Base-by-base conservation (phyloP, 2,329 filamentous ascomycete species). In the Aspergillus awamori region DNA sequence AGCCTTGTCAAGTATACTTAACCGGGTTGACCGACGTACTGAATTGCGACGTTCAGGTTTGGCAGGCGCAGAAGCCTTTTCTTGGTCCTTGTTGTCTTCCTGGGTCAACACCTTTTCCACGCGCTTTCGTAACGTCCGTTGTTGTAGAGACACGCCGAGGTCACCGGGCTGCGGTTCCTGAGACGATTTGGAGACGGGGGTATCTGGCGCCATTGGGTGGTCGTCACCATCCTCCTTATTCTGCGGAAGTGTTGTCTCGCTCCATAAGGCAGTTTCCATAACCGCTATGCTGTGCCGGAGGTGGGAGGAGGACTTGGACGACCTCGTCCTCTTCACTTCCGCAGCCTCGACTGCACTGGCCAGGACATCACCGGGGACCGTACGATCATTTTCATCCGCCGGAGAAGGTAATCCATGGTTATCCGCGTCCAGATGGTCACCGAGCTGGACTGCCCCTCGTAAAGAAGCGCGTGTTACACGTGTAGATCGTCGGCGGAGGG, bases 1-100 rank as follows among this genome's bases (percentile, higher is more conserved):
- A 70, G 77, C 67, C 77, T 78, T 65, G 70, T 75, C 69, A 74
- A 83, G 15, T 57, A 79, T 39, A 59, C 74, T 77, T 58, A 81
- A 70, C 49, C 82, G 78, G 52, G 76, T 76, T 33, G 82, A 84
- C 53, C 71, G 76, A 54, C 75, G 77, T 54, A 63, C 61, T 15
- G 75, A 72, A n/a, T 67, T 69, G 53, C 69, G 64, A 49, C 69
- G 69, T 48, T 70, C 67, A 17, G 52, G 56, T 51, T 74, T 70
- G 15, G 69, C 60, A 41, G 62, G 58, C 45, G 60, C 54, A 45
- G 71, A 70, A 30, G 54, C 61, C 38, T 69, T 66, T 53, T 67
- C 68, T 58, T 69, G 63, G 53, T 62, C 60, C 56, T 67, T 64
- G 36, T 67, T 68, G 24, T 68, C 62, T 56, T 71, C 67, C 53